These are phyloP conservation scores for Maudiozyma barnettii DNA, from an alignment of 805 yeast genomes.

Conservation along the genomic window DNA sequence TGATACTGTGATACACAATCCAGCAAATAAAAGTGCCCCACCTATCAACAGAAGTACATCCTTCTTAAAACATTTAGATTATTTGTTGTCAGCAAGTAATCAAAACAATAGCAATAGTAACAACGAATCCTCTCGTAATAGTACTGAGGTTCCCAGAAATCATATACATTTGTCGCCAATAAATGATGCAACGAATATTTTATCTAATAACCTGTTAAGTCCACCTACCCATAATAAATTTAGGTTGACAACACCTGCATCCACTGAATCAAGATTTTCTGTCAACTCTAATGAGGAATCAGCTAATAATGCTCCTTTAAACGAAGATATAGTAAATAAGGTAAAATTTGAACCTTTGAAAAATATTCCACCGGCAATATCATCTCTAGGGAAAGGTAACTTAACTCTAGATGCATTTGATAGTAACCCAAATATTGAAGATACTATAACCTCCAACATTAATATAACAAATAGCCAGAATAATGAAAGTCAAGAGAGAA, in stretches of 20 bases:
- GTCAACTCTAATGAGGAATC: not conserved
- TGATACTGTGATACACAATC: conserved; percentile 12
- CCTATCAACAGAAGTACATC: conserved; percentile 18
- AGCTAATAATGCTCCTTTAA: not conserved
- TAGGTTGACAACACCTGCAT: not conserved
- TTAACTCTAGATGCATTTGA: conserved; percentile 33
- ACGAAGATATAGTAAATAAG: conserved; percentile 10
- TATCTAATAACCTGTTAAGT: not conserved
- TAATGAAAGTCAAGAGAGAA: not conserved
- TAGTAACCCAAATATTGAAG: conserved; percentile 3
- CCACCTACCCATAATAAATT: not conserved
- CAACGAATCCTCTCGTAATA: not conserved
- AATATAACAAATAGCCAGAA: not conserved
- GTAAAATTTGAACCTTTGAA: conserved; percentile 25
- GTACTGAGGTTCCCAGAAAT: not conserved
- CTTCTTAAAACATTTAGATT: conserved; percentile 32
- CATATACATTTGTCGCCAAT: not conserved
- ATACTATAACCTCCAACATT: not conserved
- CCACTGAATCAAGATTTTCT: not conserved
- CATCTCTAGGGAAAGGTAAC: conserved; percentile 48
- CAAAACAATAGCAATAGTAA: conserved; percentile 1
- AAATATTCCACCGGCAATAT: conserved; percentile 35
- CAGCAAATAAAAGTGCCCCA: not conserved
- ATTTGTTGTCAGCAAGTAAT: conserved; percentile 20
- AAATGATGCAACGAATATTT: not conserved